Evolutionary conservation across 768 basidiomycete genomes (phyloP).

Genomic region (Tricholoma flavovirens): DNA sequence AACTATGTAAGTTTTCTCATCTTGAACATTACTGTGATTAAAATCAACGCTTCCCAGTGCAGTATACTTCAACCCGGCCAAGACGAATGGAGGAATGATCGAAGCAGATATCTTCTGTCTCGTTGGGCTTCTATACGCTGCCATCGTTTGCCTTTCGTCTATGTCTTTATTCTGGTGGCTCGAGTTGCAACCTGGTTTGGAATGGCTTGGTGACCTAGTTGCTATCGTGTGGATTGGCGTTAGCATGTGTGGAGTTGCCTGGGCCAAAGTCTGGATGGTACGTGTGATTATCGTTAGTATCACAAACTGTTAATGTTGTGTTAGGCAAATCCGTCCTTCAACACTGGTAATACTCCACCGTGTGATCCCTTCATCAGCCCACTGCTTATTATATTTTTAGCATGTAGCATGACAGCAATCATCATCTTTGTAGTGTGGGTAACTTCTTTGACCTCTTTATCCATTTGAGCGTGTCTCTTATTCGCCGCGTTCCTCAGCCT

Average conservation of each 20-base stretch:
- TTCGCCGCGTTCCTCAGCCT: conserved; percentile 38
- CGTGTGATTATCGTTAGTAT: conserved; percentile 4
- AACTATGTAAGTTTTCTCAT: conserved; percentile 62
- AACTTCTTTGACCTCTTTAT: background rate
- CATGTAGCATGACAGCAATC: conserved; percentile 81
- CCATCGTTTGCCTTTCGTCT: conserved; percentile 66
- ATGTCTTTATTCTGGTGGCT: conserved; percentile 80
- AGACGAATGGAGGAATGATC: conserved; percentile 88
- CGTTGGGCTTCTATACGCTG: conserved; percentile 62
- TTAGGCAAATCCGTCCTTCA: conserved; percentile 75
- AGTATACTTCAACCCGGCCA: conserved; percentile 91
- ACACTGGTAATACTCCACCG: conserved; percentile 52
- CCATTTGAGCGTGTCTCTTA: background rate
- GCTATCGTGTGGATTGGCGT: conserved; percentile 81
- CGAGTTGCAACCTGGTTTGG: conserved; percentile 62
- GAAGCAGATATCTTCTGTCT: conserved; percentile 84
- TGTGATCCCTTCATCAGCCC: background rate
- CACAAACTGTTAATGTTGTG: background rate
- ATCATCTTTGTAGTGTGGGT: conserved; percentile 78
- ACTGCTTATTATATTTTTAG: conserved; percentile 27
- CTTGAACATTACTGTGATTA: background rate
- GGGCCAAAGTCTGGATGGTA: conserved; percentile 88
- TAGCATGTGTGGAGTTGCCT: conserved; percentile 77
- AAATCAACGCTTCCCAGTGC: conserved; percentile 35
- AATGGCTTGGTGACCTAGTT: conserved; percentile 67